These are phyloP conservation scores for Parascedosporium putredinis DNA, from an alignment of 2,329 filamentous ascomycete genomes.

Conservation along the genomic window DNA sequence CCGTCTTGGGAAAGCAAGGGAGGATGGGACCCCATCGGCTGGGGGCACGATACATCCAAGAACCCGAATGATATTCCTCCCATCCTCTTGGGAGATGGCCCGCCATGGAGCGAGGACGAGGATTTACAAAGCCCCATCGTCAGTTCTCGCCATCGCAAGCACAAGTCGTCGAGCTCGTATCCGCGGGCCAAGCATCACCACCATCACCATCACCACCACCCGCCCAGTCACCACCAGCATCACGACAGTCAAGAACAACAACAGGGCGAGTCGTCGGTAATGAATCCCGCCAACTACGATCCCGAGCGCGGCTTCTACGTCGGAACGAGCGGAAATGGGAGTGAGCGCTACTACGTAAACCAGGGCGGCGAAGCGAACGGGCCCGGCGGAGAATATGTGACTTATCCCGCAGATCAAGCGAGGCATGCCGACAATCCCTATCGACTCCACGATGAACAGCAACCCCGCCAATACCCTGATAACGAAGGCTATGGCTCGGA, in stretches of 20 bases:
- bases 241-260: constrained; percentile 35
- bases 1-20: constrained; percentile 62
- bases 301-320: constrained; percentile 57
- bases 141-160: constrained; percentile 74
- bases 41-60: constrained; percentile 3
- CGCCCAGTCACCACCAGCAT: neutral
- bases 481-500: constrained; percentile 42
- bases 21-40: constrained; percentile 46
- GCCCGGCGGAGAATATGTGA: constrained; percentile 70
- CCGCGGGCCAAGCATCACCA: constrained; percentile 22
- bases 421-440: constrained; percentile 37
- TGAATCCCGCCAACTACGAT: constrained; percentile 41
- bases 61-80: constrained; percentile 54
- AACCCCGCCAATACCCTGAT: constrained; percentile 32
- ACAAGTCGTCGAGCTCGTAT: constrained; percentile 56
- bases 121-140: constrained; percentile 88
- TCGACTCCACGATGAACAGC: constrained; percentile 29
- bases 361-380: constrained; percentile 62
- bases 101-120: constrained; percentile 91
- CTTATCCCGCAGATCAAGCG: constrained; percentile 58
- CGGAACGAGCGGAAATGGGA: constrained; percentile 57
- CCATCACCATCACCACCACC: constrained; percentile 7
- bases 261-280: constrained; percentile 28
- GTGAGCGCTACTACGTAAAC: constrained; percentile 64
- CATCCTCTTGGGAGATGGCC: constrained; percentile 77